A percentile compares a stretch with the other conserved stretches of the same genome.
These are phyloP conservation scores for Alternaria incomplexa DNA, from an alignment of 2,329 filamentous ascomycete species.

Conservation along the genomic window DNA sequence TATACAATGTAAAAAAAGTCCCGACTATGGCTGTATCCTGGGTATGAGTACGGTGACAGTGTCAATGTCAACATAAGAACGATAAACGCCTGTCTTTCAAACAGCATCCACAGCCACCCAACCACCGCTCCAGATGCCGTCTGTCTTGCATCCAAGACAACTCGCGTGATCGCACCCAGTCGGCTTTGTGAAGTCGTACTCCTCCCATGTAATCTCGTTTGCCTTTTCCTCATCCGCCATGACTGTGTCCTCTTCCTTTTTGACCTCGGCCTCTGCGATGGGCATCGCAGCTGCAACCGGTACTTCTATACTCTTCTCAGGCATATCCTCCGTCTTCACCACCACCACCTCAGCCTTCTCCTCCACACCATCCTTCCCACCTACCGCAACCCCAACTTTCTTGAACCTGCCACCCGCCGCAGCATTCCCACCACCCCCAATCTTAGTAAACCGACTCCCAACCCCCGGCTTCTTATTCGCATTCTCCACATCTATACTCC, in stretches of 20 bases:
- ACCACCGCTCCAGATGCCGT: conserved; percentile 54
- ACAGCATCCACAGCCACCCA: conserved; percentile 45
- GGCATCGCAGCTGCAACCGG: background rate
- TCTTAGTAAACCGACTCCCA: conserved; percentile 36
- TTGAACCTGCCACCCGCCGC: conserved; percentile 62
- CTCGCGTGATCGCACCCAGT: conserved; percentile 53
- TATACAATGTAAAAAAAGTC: background rate
- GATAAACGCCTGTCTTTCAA: background rate
- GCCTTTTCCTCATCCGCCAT: conserved; percentile 37
- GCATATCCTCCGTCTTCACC: conserved; percentile 45
- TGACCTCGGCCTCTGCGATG: conserved; percentile 10
- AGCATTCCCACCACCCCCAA: conserved; percentile 27
- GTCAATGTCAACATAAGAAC: background rate
- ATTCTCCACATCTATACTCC: conserved; percentile 29
- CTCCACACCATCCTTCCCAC: conserved; percentile 2
- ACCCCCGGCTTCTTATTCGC: conserved; percentile 22
- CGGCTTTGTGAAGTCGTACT: conserved; percentile 60
- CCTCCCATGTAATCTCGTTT: conserved; percentile 46
- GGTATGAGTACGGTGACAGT: background rate
- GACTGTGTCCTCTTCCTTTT: conserved; percentile 14
- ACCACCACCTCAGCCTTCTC: background rate
- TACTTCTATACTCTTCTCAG: conserved; percentile 32
- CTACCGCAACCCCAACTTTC: conserved; percentile 67
- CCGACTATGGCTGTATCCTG: no score
- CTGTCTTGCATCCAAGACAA: conserved; percentile 32